Evolutionary conservation across 2,329 filamentous ascomycete genomes (phyloP).

Genomic region (Claviceps humidiphila): DNA sequence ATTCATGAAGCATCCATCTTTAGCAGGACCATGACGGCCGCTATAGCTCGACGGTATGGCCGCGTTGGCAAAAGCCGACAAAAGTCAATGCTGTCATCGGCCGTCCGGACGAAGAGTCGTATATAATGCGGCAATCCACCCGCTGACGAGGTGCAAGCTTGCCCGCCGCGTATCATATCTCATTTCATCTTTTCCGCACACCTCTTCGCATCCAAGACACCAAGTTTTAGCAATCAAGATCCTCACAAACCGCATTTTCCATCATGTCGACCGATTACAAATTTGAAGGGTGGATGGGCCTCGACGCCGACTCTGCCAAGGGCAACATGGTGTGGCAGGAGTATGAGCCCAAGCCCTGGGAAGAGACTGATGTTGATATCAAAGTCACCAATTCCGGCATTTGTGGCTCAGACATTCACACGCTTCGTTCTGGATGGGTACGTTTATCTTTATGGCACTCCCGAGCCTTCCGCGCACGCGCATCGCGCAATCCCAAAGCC

Average conservation of each 20-base stretch:
- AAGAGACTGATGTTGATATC: constrained; percentile 53
- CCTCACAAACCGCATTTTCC: neutral
- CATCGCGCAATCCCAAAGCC: neutral
- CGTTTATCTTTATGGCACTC: neutral
- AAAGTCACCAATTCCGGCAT: constrained; percentile 53
- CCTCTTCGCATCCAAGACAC: too few species aligned
- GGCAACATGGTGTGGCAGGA: constrained; percentile 42
- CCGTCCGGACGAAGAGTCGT: neutral
- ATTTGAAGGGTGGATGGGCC: constrained; percentile 39
- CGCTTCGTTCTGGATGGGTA: constrained; percentile 40
- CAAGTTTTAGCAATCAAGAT: too few species aligned
- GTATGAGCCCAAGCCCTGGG: constrained; percentile 52
- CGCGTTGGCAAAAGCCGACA: neutral
- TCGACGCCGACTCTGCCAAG: constrained; percentile 24
- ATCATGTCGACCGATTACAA: constrained; percentile 24
- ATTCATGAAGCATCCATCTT: neutral
- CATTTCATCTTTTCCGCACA: neutral
- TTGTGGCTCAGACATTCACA: constrained; percentile 50
- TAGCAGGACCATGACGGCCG: neutral
- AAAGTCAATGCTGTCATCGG: constrained; percentile 1
- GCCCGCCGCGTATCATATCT: too few species aligned
- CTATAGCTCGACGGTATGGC: neutral
- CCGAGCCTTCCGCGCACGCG: neutral
- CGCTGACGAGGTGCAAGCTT: too few species aligned
- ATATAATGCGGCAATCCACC: neutral